Evolutionary conservation across 306 rosid genomes (phyloP).

Genomic region (Carpinus fangiana): DNA sequence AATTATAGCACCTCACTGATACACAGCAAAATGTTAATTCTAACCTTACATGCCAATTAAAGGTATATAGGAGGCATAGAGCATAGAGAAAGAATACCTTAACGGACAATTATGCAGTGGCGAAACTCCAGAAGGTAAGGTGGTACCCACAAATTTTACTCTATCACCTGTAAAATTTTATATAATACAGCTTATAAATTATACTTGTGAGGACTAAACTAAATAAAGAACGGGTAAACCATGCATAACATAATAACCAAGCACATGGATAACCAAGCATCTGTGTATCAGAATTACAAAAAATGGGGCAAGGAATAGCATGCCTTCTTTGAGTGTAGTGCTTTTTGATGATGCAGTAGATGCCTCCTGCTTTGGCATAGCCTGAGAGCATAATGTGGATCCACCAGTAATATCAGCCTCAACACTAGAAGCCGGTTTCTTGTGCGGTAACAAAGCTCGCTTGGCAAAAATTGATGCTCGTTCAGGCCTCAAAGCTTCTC

Average conservation of each 20-base stretch:
- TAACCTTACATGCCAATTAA: not conserved
- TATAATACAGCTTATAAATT: conserved; percentile 6
- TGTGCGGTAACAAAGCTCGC: conserved; percentile 55
- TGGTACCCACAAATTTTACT: conserved; percentile 76
- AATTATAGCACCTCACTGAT: not conserved
- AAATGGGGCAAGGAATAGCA: conserved; percentile 11
- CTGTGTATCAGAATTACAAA: not conserved
- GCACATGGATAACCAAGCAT: not conserved
- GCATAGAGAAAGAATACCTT: conserved; percentile 46
- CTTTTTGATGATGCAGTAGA: conserved; percentile 83
- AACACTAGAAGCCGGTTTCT: conserved; percentile 87
- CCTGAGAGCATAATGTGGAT: conserved; percentile 71
- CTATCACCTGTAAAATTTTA: conserved; percentile 72
- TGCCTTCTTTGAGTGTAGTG: conserved; percentile 66
- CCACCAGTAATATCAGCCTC: conserved; percentile 89
- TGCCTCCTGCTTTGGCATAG: conserved; percentile 78
- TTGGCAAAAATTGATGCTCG: conserved; percentile 54
- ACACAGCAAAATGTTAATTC: not conserved
- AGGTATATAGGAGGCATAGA: not conserved
- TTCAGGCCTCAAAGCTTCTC: conserved; percentile 70
- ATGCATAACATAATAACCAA: not conserved
- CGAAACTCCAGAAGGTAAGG: conserved; percentile 46
- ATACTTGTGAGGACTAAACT: not conserved
- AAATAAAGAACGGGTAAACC: not conserved
- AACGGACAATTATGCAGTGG: conserved; percentile 48